Percentiles rank a stretch among this genome's conserved stretches.
phyloP scores from a whole-genome alignment of 2,329 filamentous ascomycete genomes.

The Pestalotiopsis sp. region DNA sequence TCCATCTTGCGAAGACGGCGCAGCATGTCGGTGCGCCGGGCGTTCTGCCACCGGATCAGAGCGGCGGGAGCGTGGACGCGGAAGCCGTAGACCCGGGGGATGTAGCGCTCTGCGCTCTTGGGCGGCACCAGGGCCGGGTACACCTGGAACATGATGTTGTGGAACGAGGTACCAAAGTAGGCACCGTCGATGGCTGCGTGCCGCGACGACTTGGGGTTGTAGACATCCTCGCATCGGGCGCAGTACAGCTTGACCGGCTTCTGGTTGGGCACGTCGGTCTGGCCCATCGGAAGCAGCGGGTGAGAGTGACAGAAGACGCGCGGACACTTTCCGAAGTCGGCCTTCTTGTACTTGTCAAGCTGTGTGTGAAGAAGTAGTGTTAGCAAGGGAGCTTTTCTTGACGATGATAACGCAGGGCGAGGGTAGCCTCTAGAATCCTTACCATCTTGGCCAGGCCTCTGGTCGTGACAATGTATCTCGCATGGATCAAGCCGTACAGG shows the following conservation, averaged over 20 bases:
- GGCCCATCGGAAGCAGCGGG: conserved; percentile 91
- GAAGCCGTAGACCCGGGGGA: conserved; percentile 92
- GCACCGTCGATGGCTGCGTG: conserved; percentile 95
- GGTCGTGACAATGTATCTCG: conserved; percentile 95
- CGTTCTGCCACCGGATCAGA: conserved; percentile 88
- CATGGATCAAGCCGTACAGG: conserved; percentile 94
- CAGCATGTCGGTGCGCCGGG: conserved; percentile 80
- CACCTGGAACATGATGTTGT: conserved; percentile 99
- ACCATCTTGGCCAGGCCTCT: conserved; percentile 96
- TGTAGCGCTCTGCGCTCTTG: conserved; percentile 84
- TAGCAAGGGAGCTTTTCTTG: not conserved
- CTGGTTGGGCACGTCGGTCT: conserved; percentile 83
- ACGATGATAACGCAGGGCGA: not conserved
- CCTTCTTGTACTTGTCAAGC: conserved; percentile 99
- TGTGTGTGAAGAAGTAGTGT: conserved; percentile 38
- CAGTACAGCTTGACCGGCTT: conserved; percentile 98
- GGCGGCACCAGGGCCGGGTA: conserved; percentile 87
- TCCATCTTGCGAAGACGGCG: conserved; percentile 70
- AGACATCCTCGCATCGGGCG: conserved; percentile 94
- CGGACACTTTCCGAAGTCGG: conserved; percentile 96
- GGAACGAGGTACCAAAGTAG: conserved; percentile 97
- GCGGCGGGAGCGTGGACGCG: conserved; percentile 89
- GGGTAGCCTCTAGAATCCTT: conserved; percentile 29
- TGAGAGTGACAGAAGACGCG: conserved; percentile 94
- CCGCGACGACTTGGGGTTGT: conserved; percentile 95